Evolutionary conservation across 2,329 filamentous ascomycete species (phyloP), one percentile per base, ranked within the genome.

Genomic region (Trematosphaeria pertusa): DNA sequence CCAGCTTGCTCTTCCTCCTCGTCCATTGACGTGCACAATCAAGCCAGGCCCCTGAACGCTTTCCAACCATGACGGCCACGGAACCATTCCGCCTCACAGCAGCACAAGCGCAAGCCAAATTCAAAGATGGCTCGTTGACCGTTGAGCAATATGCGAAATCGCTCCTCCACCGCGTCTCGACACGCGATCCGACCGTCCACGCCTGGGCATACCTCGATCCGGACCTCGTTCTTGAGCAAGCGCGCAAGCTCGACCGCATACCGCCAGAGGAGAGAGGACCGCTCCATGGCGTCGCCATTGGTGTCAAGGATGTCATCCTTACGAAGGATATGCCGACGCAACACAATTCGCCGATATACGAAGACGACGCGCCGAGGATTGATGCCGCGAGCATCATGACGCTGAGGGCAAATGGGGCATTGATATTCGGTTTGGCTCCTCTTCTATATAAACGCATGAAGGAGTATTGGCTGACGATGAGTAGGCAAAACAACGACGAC

Each of bases 261-360:
- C 78, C 81, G 0, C 33, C 52, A 0, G 70, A 73, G 1, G 53
- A 80, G 44, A 71, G 83, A 43, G 82, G 83, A 0, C 80, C 79
- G 0, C 64, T 86, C 0, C 82, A 85, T 56, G 83, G 83, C 1
- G 62, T 86, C 5, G 75, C 80, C 0, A 67, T 86, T n/a, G 83
- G 74, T 1, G 73, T 86, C 9, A 86, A 86, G 59, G 83, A 86
- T 70, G 74, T 85, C 2, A 81, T 85, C 11, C 50, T 59, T 30
- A 52, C 76, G 75, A 56, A 85, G 78, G 80, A 82, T 46, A 82
- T 84, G 81, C 82, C 82, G 2, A 85, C 82, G 0, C 71, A 77
- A 21, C 75, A 79, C 61, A 78, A 80, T 50, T 86, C 83, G 0
- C 69, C 76, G 1, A 78, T 86, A 8, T 86, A 84, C 58, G 59